Percentiles rank a stretch among this genome's conserved stretches.
Conservation (phyloP, 257 asterid species). For the Plectranthus barbatus region DNA sequence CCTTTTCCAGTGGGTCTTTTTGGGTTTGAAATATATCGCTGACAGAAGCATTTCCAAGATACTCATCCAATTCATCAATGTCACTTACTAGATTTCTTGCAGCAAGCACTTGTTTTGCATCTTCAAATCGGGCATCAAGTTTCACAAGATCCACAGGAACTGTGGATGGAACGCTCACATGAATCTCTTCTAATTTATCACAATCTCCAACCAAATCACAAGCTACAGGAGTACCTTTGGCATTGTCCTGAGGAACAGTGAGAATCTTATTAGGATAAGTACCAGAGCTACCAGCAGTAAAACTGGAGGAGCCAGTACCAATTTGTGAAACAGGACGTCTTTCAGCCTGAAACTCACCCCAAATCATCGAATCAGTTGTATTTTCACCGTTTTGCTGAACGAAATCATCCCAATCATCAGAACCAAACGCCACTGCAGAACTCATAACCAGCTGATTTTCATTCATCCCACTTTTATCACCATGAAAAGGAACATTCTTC, state of each 20-base stretch:
- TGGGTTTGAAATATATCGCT: conserved; percentile 23
- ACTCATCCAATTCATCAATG: conserved; percentile 33
- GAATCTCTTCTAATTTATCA: conserved; percentile 14
- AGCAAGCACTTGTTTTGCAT: conserved; percentile 18
- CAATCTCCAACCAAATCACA: conserved; percentile 16
- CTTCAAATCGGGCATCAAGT: conserved; percentile 21
- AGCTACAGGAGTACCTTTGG: conserved; percentile 9
- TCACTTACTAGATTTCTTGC: conserved; percentile 25
- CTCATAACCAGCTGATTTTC: conserved; percentile 48
- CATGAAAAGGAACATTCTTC: conserved; percentile 15
- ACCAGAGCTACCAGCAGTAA: conserved; percentile 15
- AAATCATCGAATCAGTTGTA: conserved; percentile 21
- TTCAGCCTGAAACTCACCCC: conserved; percentile 26
- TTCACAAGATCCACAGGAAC: conserved; percentile 14
- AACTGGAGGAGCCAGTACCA: conserved; percentile 20
- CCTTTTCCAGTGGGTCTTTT: conserved; percentile 18
- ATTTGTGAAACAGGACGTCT: conserved; percentile 11
- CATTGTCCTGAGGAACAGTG: conserved; percentile 14
- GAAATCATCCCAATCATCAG: conserved; percentile 79
- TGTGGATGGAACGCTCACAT: conserved; percentile 9
- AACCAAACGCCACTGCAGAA: conserved; percentile 71
- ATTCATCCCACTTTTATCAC: conserved; percentile 22
- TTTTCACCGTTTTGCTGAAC: conserved; percentile 41
- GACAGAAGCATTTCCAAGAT: conserved; percentile 32
- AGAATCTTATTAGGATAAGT: conserved; percentile 9